Conservation (phyloP, 495 filamentous ascomycete genomes). For the Podospora anserina region DNA sequence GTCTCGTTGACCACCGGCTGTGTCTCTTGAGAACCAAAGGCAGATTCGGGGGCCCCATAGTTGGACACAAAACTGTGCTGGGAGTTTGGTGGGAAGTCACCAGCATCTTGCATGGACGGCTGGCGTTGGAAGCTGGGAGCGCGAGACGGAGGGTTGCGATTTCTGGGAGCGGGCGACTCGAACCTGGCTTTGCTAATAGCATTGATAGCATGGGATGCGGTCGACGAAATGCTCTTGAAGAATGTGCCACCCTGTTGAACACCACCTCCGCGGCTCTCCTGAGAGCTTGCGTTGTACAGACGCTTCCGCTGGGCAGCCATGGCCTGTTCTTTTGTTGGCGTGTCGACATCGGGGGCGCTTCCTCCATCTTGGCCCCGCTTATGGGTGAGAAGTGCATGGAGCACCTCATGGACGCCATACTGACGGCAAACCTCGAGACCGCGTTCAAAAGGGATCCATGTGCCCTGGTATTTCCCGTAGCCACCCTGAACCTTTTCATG, state of each 20-base stretch:
- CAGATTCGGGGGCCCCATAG: constrained; percentile 47
- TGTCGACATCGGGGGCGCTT: constrained; percentile 65
- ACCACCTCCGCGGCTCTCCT: constrained; percentile 61
- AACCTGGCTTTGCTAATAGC: constrained; percentile 94
- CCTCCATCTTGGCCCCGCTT: constrained; percentile 82
- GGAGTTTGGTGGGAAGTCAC: constrained; percentile 46
- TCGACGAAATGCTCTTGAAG: constrained; percentile 93
- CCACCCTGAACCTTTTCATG: constrained; percentile 99
- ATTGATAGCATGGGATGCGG: constrained; percentile 85
- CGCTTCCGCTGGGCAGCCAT: constrained; percentile 96
- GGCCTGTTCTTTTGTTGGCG: constrained; percentile 98
- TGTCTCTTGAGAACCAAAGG: constrained; percentile 39
- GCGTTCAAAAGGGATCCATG: constrained; percentile 90
- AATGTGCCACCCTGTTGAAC: constrained; percentile 71
- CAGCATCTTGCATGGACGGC: constrained; percentile 59
- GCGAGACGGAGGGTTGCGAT: constrained; percentile 45
- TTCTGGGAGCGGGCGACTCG: constrained; percentile 76
- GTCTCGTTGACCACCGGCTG: constrained; percentile 51
- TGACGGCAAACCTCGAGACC: constrained; percentile 89
- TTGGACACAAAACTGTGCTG: constrained; percentile 50
- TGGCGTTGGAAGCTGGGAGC: constrained; percentile 55
- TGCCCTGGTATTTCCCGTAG: constrained; percentile 98
- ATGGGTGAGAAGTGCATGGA: constrained; percentile 82
- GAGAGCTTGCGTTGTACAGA: constrained; percentile 70
- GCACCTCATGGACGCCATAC: constrained; percentile 86